Conservation (phyloP, 441 rosid species). For the Rhodomyrtus psidioides region DNA sequence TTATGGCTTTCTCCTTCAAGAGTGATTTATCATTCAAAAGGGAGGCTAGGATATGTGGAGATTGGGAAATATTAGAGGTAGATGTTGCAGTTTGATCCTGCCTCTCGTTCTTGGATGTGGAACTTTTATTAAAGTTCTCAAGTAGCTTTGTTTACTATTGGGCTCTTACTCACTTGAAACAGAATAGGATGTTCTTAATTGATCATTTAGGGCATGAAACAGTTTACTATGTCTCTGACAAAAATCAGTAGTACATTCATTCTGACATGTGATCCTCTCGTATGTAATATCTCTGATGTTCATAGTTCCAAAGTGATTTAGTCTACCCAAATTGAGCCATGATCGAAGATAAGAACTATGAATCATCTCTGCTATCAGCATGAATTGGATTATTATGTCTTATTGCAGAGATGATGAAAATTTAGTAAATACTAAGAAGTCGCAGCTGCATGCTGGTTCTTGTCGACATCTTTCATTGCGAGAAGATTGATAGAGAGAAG, state of each 20-base stretch:
- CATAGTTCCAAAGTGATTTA: neutral
- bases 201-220: neutral
- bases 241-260: neutral
- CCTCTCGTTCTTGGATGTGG: neutral
- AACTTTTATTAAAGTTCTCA: neutral
- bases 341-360: neutral
- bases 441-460: neutral
- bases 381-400: neutral
- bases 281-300: neutral
- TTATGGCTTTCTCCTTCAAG: neutral
- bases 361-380: neutral
- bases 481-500: neutral
- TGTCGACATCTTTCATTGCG: neutral
- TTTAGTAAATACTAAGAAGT: neutral
- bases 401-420: neutral
- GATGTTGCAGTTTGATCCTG: neutral
- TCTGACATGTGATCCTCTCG: neutral
- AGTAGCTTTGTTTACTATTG: neutral
- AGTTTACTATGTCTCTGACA: neutral
- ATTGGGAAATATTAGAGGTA: neutral
- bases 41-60: neutral
- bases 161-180: neutral
- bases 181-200: neutral
- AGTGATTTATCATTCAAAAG: neutral
- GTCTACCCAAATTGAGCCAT: neutral